A percentile compares a stretch with the other conserved stretches of the same genome.
Conservation (phyloP, 805 yeast species). For the Candida silvatica region DNA sequence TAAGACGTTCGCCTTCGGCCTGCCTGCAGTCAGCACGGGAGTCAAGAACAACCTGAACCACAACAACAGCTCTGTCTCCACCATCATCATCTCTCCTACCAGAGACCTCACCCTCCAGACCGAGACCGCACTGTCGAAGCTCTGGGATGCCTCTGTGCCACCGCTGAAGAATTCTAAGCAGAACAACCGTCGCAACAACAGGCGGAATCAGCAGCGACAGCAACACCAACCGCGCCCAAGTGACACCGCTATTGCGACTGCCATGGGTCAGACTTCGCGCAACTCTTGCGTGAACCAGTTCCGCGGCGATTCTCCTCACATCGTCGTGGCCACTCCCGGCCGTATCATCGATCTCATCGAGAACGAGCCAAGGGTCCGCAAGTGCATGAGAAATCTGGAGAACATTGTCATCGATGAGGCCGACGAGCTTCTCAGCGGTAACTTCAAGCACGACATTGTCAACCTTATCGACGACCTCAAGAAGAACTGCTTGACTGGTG, state of each 20-base stretch:
- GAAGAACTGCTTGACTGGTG: slow-evolving; percentile 12
- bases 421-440: slow-evolving; percentile 75
- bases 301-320: slow-evolving; percentile 35
- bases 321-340: slow-evolving; percentile 87
- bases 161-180: no score
- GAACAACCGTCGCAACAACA: no score
- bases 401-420: slow-evolving; percentile 85
- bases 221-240: no score
- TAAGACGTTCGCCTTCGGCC: slow-evolving; percentile 81
- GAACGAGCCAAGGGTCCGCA: slow-evolving; percentile 33
- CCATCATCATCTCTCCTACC: slow-evolving; percentile 79
- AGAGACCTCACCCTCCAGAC: slow-evolving; percentile 87
- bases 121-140: slow-evolving; percentile 48
- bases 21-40: slow-evolving; percentile 63
- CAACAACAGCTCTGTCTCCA: slow-evolving; percentile 32
- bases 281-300: slow-evolving; percentile 16
- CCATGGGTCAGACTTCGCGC: slow-evolving; percentile 49
- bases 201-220: no score
- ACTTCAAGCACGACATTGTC: slow-evolving; percentile 62
- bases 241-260: not conserved
- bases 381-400: slow-evolving; percentile 43
- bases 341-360: slow-evolving; percentile 58
- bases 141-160: slow-evolving; percentile 23
- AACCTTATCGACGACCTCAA: slow-evolving; percentile 43
- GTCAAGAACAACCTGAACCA: slow-evolving; percentile 9